Evolutionary conservation across 2,329 filamentous ascomycete genomes (phyloP).

Genomic region (Pestalotiopsis sp.): DNA sequence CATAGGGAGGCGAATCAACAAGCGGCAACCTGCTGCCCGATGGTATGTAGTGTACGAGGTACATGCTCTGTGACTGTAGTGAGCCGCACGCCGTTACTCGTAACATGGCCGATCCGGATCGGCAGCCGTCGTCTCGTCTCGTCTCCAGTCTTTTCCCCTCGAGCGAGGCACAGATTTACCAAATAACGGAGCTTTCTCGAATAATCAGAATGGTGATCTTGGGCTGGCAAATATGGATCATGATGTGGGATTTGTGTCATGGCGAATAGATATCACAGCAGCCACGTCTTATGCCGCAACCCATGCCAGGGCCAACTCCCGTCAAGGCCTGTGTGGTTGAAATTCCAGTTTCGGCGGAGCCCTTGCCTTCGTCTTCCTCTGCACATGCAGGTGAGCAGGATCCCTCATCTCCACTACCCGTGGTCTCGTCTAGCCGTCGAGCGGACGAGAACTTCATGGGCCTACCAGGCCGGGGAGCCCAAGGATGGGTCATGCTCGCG

Average conservation of each 20-base stretch:
- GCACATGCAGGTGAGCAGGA: slow-evolving; percentile 10
- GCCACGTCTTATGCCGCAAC: slow-evolving; percentile 7
- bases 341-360: slow-evolving; percentile 6
- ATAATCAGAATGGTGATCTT: not conserved
- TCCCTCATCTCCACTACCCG: slow-evolving; percentile 1
- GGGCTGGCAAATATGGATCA: not conserved
- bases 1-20: slow-evolving; percentile 10
- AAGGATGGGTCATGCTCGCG: not conserved
- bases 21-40: not conserved
- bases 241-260: slow-evolving; percentile 17
- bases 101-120: not conserved
- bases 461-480: not conserved
- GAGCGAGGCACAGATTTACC: not conserved
- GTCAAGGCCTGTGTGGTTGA: not conserved
- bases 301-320: slow-evolving; percentile 3
- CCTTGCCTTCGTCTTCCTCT: slow-evolving; percentile 14
- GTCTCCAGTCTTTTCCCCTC: not conserved
- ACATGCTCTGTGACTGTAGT: not conserved
- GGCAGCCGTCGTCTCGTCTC: not conserved
- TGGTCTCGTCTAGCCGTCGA: slow-evolving; percentile 1
- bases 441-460: slow-evolving; percentile 6
- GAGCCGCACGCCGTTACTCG: slow-evolving; percentile 7
- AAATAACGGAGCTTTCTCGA: not conserved
- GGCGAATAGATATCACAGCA: slow-evolving; percentile 16
- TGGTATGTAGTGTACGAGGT: not conserved